Conservation (phyloP, 163 green algal genomes). For the Picocystis sp. region DNA sequence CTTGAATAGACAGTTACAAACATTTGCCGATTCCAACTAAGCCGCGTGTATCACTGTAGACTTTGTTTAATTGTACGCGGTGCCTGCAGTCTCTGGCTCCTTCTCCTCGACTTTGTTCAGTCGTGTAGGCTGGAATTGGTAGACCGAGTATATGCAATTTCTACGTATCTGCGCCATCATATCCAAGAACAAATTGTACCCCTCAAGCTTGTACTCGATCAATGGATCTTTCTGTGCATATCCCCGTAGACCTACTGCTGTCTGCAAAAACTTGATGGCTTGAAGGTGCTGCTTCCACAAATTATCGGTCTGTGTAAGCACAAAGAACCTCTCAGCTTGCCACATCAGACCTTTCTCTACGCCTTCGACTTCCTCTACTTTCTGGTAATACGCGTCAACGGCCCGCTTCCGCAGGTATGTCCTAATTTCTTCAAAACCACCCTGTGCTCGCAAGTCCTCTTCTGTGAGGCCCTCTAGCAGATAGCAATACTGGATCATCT, state of each 20-base stretch:
- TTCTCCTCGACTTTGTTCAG: not conserved
- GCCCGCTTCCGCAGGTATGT: conserved; percentile 41
- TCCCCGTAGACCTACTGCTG: conserved; percentile 82
- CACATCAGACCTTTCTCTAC: conserved; percentile 63
- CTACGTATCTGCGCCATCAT: conserved; percentile 73
- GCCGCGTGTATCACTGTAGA: no score
- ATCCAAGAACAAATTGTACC: conserved; percentile 92
- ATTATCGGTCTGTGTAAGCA: conserved; percentile 83
- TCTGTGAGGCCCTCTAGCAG: conserved; percentile 52
- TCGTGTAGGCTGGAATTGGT: conserved; percentile 16
- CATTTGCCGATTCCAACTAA: no score
- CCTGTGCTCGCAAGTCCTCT: conserved; percentile 22
- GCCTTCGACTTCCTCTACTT: conserved; percentile 53
- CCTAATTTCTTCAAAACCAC: conserved; percentile 6
- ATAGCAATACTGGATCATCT: conserved; percentile 87
- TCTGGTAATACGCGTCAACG: conserved; percentile 65
- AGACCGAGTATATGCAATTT: conserved; percentile 98
- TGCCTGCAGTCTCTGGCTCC: no score
- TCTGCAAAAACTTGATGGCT: conserved; percentile 74
- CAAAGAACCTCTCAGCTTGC: conserved; percentile 58
- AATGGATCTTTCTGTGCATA: conserved; percentile 83
- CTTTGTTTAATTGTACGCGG: no score
- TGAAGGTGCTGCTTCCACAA: conserved; percentile 97
- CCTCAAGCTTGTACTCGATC: conserved; percentile 98
- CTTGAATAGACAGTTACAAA: no score